phyloP scores from a whole-genome alignment of 306 rosid species.

The Rosa multiflora region DNA sequence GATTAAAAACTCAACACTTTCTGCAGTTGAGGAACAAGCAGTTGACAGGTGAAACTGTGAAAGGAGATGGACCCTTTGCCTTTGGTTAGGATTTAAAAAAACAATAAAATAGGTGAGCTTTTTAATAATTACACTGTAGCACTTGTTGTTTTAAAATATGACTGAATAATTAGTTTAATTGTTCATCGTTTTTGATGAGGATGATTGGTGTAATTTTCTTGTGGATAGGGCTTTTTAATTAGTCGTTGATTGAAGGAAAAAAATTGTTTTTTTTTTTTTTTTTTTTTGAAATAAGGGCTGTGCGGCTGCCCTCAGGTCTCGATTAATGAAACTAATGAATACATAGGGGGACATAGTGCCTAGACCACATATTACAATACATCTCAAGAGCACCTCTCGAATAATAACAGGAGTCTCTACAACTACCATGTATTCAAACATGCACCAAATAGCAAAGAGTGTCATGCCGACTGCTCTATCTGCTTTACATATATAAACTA shows the following conservation, averaged over 20 bases:
- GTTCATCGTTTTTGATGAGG: background rate
- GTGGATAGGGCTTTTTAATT: background rate
- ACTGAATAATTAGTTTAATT: background rate
- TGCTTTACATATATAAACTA: background rate
- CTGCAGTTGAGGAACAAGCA: background rate
- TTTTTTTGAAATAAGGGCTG: no score
- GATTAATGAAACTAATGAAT: no score
- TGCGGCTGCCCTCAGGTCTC: no score
- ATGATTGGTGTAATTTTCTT: background rate
- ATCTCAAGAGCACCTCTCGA: no score
- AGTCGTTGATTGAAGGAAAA: background rate
- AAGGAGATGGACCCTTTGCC: background rate
- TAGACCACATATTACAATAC: no score
- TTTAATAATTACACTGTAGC: background rate
- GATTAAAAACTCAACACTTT: conserved; percentile 1
- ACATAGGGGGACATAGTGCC: no score
- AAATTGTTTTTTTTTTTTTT: background rate
- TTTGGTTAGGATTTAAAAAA: background rate
- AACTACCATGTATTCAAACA: no score
- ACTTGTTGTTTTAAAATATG: conserved; percentile 1
- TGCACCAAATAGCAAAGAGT: no score
- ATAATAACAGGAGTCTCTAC: no score
- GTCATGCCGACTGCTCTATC: no score
- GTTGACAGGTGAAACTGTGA: background rate
- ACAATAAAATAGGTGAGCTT: background rate